Conservation (phyloP, 1,284 basidiomycete genomes). For the Stereum hirsutum region DNA sequence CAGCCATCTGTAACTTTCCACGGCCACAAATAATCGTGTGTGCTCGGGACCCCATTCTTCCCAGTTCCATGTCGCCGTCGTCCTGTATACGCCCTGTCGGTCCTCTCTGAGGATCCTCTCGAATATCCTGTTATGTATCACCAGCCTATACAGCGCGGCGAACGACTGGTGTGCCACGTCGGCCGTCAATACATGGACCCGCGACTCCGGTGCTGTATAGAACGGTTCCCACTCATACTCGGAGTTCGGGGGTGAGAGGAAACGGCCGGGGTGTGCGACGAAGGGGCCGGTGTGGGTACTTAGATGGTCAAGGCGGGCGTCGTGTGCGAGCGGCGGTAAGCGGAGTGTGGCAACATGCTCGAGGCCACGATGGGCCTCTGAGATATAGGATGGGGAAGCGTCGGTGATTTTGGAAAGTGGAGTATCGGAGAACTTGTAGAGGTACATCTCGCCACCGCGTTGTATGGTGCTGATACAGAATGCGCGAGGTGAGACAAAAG, state of each 20-base stretch:
- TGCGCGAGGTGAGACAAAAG: not conserved
- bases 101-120: constrained; percentile 18
- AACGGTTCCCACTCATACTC: constrained; percentile 30
- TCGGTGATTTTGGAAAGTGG: not conserved
- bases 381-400: not conserved
- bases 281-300: constrained; percentile 22
- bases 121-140: constrained; percentile 28
- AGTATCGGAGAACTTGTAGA: not conserved
- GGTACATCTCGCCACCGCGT: not conserved
- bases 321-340: constrained; percentile 22
- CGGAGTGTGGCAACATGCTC: constrained; percentile 22
- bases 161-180: constrained; percentile 17
- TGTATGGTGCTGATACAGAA: not conserved
- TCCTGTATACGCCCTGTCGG: not conserved
- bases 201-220: constrained; percentile 24
- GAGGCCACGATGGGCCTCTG: constrained; percentile 23
- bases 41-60: constrained; percentile 33
- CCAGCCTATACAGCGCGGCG: constrained; percentile 18
- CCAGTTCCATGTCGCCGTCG: constrained; percentile 24
- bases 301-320: constrained; percentile 2
- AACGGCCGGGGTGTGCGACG: constrained; percentile 20
- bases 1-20: constrained; percentile 25
- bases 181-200: constrained; percentile 36
- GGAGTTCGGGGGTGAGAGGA: too few relatives aligned
- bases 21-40: constrained; percentile 27